A percentile compares a stretch with the other conserved stretches of the same genome.
Evolutionary conservation across 2,329 filamentous ascomycete species (phyloP).

Genomic region (Cordyceps javanica): DNA sequence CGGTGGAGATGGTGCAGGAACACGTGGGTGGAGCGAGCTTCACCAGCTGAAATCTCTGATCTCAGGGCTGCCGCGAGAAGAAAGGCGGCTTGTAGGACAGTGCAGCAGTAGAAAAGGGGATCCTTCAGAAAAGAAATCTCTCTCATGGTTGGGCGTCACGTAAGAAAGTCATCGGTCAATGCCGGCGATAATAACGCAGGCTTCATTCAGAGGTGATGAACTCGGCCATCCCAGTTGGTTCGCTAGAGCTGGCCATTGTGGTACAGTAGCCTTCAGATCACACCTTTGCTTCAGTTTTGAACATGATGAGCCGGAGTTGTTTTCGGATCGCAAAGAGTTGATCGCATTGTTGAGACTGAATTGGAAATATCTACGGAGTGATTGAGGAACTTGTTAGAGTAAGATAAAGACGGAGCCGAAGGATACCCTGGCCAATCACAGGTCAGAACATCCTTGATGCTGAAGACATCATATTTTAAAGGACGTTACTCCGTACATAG

Average conservation of each 20-base stretch:
- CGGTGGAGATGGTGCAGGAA: not conserved
- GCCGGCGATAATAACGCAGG: not conserved
- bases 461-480: too few species aligned
- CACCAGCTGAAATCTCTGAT: not conserved
- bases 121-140: not conserved
- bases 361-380: not conserved
- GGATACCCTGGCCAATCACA: not conserved
- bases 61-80: not conserved
- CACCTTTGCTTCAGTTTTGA: too few species aligned
- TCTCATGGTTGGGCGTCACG: too few species aligned
- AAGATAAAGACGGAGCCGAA: not conserved
- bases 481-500: too few species aligned
- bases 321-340: too few species aligned
- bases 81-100: not conserved
- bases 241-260: too few species aligned
- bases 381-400: too few species aligned
- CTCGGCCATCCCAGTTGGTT: not conserved
- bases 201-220: too few species aligned
- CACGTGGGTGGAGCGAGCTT: conserved; percentile 5
- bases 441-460: not conserved
- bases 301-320: too few species aligned
- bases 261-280: too few species aligned
- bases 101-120: not conserved
- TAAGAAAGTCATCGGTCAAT: not conserved
- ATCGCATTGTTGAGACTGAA: not conserved